Conservation (phyloP, 345 rosid species). For the Euclidium syriacum region DNA sequence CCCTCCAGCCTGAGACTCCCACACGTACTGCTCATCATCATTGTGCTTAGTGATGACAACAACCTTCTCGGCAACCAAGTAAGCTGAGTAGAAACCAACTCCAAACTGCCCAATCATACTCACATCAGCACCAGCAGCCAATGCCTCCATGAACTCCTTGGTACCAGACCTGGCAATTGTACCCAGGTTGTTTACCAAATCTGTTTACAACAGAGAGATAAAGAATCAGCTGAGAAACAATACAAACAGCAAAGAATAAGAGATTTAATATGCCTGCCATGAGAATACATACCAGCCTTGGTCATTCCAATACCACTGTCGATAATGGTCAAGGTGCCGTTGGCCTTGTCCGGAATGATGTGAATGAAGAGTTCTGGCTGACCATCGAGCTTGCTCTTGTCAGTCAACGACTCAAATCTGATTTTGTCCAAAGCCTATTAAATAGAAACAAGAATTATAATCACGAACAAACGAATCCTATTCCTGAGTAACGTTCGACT, state of each 20-base stretch:
- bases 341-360: conserved; percentile 78
- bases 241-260: neutral
- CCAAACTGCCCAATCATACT: conserved; percentile 91
- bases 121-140: conserved; percentile 86
- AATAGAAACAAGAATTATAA: neutral
- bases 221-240: neutral
- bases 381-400: conserved; percentile 76
- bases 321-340: conserved; percentile 51
- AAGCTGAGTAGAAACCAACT: conserved; percentile 83
- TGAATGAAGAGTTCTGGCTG: conserved; percentile 84
- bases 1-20: conserved; percentile 96
- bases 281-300: conserved; percentile 57
- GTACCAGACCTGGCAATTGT: conserved; percentile 89
- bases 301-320: conserved; percentile 92
- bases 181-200: conserved; percentile 86
- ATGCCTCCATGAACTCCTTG: conserved; percentile 85
- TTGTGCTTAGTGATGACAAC: conserved; percentile 74
- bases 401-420: conserved; percentile 77
- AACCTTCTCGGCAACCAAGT: conserved; percentile 79
- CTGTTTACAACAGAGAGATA: conserved; percentile 14
- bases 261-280: too few relatives aligned
- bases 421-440: conserved; percentile 73
- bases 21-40: conserved; percentile 77
- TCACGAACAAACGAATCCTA: too few relatives aligned
- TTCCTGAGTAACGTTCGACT: too few relatives aligned